These are phyloP conservation scores for Septoria linicola DNA, from an alignment of 2,329 filamentous ascomycete species.

Conservation along the genomic window DNA sequence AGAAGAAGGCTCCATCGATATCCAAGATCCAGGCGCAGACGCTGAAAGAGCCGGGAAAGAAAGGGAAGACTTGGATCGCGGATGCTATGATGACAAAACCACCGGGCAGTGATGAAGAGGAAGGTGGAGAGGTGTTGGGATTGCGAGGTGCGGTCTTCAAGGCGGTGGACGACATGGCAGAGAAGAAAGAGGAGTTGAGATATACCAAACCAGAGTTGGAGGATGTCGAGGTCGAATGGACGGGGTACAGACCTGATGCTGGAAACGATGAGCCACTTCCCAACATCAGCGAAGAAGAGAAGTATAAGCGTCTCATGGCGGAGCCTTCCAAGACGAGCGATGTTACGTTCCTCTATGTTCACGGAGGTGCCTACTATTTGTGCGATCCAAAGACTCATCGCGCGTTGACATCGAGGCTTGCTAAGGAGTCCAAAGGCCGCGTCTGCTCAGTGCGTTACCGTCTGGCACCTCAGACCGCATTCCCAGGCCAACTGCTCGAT, in stretches of 20 bases:
- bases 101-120: conserved; percentile 46
- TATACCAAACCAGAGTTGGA: conserved; percentile 54
- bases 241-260: conserved; percentile 63
- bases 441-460: conserved; percentile 73
- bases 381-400: conserved; percentile 70
- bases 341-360: conserved; percentile 69
- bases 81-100: conserved; percentile 65
- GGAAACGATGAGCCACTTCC: conserved; percentile 53
- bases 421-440: conserved; percentile 64
- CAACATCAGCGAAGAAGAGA: conserved; percentile 59
- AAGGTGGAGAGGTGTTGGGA: conserved; percentile 42
- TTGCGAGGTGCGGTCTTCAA: conserved; percentile 55
- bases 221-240: conserved; percentile 72
- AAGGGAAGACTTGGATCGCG: conserved; percentile 79
- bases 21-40: conserved; percentile 63
- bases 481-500: conserved; percentile 72
- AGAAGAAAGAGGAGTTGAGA: conserved; percentile 46
- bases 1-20: conserved; percentile 51
- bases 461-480: conserved; percentile 70
- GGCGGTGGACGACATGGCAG: conserved; percentile 23
- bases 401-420: conserved; percentile 57
- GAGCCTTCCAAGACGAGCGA: conserved; percentile 57
- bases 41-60: conserved; percentile 64
- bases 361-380: conserved; percentile 73
- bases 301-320: conserved; percentile 65